Base-by-base conservation (phyloP, 2,329 filamentous ascomycete species). In the Ophiostoma ips region DNA sequence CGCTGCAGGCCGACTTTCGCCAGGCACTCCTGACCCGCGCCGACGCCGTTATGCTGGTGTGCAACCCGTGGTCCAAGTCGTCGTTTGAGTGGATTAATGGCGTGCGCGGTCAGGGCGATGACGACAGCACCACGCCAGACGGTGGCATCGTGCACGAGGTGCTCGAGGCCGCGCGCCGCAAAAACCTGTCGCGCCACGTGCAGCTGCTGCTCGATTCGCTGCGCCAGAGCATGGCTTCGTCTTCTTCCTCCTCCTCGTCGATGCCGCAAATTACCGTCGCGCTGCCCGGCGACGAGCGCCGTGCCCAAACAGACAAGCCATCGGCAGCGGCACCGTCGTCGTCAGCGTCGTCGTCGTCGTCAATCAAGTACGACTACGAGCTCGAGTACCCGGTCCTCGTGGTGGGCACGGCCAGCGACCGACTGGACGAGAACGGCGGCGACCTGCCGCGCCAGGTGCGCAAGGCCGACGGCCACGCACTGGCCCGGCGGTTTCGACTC, bases 41-140 rank as follows among this genome's bases (percentile, higher is more conserved):
- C 8, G 45, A 47, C 34, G 45, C 45, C 34, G 45, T 47, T 34
- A 38, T 47, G 45, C 45, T 47, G 8, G 45, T 47, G 45, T 47
- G 45, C 45, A 47, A 47, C 34, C 45, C 45, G 34, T 47, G 45
- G 45, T 47, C 45, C 28, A 18, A 19, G 33, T 18, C 45, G 15
- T 47, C 45, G 19, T 47, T 37, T 38, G 45, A 33, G 19, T 47
- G 45, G 45, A 31, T 47, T 13, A 16, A 18, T 13, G 45, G 45
- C 8, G 34, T 21, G 33, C 35, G 16, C 16, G 35, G 13, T 8
- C 34, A 30, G 7, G 34, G 33, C 12, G n/a, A n/a, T n/a, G n/a
- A 34, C 10, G 21, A 31, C 30, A 31, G 30, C 30, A 11, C 15
- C 13, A 41, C 19, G 19, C 38, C 38, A 11, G 45, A 38, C 15